Conservation (phyloP, 148 eudicot genomes). For the Chenopodium album region DNA sequence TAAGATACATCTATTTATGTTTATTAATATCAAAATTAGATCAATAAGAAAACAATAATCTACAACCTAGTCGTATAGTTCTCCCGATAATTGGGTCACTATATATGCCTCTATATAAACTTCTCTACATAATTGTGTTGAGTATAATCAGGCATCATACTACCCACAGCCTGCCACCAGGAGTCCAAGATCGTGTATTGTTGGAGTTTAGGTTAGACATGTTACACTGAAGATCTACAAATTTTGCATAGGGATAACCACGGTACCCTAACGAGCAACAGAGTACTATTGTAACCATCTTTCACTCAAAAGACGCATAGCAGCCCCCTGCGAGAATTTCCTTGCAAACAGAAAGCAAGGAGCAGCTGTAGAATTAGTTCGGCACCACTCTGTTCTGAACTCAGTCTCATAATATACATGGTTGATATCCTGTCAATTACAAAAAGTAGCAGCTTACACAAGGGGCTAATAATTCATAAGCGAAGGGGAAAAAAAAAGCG, state of each 20-base stretch:
- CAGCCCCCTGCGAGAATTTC: conserved; percentile 86
- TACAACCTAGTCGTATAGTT: conserved; percentile 11
- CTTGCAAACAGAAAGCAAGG: conserved; percentile 88
- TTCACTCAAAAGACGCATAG: conserved; percentile 83
- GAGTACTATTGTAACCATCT: conserved; percentile 38
- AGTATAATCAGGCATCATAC: background rate
- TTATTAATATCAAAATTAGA: background rate
- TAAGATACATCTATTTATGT: background rate
- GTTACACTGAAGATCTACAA: conserved; percentile 2
- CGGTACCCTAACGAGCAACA: conserved; percentile 27
- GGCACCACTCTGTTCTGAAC: conserved; percentile 89
- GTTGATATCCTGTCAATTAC: conserved; percentile 57
- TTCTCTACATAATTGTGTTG: background rate
- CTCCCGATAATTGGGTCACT: background rate
- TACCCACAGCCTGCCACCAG: conserved; percentile 1
- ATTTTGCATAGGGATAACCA: conserved; percentile 15
- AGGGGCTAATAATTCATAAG: background rate
- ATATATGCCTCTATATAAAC: conserved; percentile 6
- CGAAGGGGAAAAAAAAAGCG: background rate
- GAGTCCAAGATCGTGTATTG: conserved; percentile 1
- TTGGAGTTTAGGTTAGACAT: background rate
- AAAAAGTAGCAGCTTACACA: conserved; percentile 9
- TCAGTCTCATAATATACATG: conserved; percentile 84
- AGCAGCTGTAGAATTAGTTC: conserved; percentile 59
- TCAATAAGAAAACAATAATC: conserved; percentile 1